Base-by-base conservation (phyloP, 352 stramenopile genomes). In the Phytophthora sp. region DNA sequence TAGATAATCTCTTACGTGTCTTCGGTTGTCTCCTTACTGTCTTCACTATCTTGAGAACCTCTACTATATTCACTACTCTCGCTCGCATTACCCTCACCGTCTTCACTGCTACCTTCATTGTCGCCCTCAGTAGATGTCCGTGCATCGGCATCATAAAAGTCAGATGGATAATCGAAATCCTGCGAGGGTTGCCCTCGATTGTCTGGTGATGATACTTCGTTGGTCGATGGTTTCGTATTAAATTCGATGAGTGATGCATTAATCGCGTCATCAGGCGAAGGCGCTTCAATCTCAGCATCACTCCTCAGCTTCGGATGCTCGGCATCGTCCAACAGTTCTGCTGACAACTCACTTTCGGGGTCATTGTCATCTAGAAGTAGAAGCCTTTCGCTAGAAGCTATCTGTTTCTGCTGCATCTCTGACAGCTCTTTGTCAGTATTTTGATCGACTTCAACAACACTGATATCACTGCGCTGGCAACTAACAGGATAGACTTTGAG, bases 281-380 rank as follows among this genome's bases (percentile, higher is more conserved):
- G 42, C 34, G 23, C 26, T 10, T 46, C 30, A 7, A 38, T 44
- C n/a, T 42, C n/a, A 15, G 17, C 17, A 27, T 54, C 45, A n/a
- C 23, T 64, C 7, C 18, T 44, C 2, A 62, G 41, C 35, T 66
- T 46, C 35, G 67, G 66, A 21, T 62, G 50, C 4, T 66, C 45
- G 2, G 62, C 66, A 10, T 76, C 43, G 12, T 76, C 60, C 15
- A 83, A 26, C 26, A 80, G 64, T 20, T 78, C 74, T n/a, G 62
- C 56, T 0, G 71, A 83, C 10, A 55, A 69, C 13, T 65, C 62
- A n/a, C 71, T 83, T 13, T 69, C 63, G 18, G 63, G 18, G 9
- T 64, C 66, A 42, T 66, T 30, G 28, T 61, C 56, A 17, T 61
- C 65, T 2, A 80, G 30, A 13, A 39, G 54, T 17, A 78, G 28